These are phyloP conservation scores for Amyloporia xantha DNA, from an alignment of 768 basidiomycete species.

Conservation along the genomic window DNA sequence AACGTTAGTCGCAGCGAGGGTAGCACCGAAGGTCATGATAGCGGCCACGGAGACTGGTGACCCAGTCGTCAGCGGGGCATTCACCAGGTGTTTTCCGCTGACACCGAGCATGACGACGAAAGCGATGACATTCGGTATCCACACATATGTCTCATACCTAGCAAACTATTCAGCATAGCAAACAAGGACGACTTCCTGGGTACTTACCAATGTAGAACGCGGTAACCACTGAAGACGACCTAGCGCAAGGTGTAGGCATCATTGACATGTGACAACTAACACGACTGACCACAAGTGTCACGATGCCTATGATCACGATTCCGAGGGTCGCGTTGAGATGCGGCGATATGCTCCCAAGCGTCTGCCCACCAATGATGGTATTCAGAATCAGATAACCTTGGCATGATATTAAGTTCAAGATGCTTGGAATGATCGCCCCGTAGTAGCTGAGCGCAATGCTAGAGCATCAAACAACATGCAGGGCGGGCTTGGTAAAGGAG, in stretches of 20 bases:
- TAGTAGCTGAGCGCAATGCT: conserved; percentile 35
- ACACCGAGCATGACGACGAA: conserved; percentile 33
- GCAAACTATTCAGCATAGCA: background rate
- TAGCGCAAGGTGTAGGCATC: background rate
- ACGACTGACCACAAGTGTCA: conserved; percentile 29
- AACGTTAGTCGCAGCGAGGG: conserved; percentile 36
- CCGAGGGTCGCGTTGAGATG: conserved; percentile 27
- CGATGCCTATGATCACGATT: conserved; percentile 36
- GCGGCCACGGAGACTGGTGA: conserved; percentile 25
- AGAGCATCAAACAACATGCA: too few relatives aligned
- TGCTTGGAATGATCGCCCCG: conserved; percentile 30
- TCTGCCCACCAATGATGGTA: conserved; percentile 43
- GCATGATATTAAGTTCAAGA: conserved; percentile 36
- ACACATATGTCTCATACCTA: conserved; percentile 32
- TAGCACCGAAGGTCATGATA: conserved; percentile 38
- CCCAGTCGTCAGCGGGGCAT: conserved; percentile 12
- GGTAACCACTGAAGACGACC: conserved; percentile 10
- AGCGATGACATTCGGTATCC: conserved; percentile 34
- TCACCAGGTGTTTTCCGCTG: conserved; percentile 28
- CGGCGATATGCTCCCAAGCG: conserved; percentile 32
- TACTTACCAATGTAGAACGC: conserved; percentile 28
- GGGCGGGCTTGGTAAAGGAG: background rate
- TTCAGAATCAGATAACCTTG: conserved; percentile 43
- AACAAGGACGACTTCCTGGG: background rate
- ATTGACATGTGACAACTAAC: background rate